Conservation (phyloP, 2,329 filamentous ascomycete genomes). For the Xylaria sp. region DNA sequence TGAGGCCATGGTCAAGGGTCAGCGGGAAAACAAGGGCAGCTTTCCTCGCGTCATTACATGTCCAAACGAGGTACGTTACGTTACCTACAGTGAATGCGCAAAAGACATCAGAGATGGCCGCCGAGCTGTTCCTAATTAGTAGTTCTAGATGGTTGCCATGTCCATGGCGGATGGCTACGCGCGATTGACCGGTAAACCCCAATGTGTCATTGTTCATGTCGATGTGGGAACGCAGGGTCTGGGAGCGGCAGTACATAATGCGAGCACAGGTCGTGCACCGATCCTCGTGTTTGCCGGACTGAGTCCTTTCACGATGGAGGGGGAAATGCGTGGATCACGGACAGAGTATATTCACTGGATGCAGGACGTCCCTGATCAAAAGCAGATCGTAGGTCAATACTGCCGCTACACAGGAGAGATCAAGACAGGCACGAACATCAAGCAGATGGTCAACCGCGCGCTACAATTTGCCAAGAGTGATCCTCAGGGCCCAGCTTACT, state of each 20-base stretch:
- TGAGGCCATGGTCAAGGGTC: conserved; percentile 81
- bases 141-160: conserved; percentile 78
- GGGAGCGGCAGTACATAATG: conserved; percentile 81
- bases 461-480: conserved; percentile 82
- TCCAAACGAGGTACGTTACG: conserved; percentile 75
- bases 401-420: conserved; percentile 86
- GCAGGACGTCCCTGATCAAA: conserved; percentile 84
- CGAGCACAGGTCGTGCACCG: conserved; percentile 77
- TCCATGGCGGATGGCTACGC: conserved; percentile 88
- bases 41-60: conserved; percentile 82
- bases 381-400: conserved; percentile 83
- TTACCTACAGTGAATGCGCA: conserved; percentile 1
- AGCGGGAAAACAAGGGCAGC: conserved; percentile 69
- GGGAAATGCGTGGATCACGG: conserved; percentile 78
- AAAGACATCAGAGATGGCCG: background rate
- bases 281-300: conserved; percentile 82
- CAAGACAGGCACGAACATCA: conserved; percentile 84
- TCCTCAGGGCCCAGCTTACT: conserved; percentile 82
- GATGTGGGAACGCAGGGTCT: conserved; percentile 85
- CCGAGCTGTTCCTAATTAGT: conserved; percentile 5
- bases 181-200: conserved; percentile 74
- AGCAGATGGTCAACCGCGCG: conserved; percentile 88
- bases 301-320: conserved; percentile 79
- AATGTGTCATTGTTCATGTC: conserved; percentile 82
- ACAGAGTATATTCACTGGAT: conserved; percentile 91